phyloP scores from a whole-genome alignment of 2,329 filamentous ascomycete genomes.

The Rutstroemia sp. region DNA sequence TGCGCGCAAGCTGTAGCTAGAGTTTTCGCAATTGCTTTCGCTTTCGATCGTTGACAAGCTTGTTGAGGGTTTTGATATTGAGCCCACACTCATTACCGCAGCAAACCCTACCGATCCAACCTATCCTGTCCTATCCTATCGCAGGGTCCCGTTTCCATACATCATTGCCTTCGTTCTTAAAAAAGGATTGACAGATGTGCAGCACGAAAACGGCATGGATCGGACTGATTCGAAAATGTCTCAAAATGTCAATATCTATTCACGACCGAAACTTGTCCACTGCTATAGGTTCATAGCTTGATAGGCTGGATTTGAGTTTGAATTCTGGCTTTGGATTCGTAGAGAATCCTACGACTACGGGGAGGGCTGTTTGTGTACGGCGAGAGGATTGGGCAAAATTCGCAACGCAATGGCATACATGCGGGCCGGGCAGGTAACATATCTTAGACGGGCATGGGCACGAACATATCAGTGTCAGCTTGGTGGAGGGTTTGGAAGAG shows the following conservation, averaged over 20 bases:
- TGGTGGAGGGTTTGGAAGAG: too few species aligned
- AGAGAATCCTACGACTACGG: not conserved
- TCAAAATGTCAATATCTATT: not conserved
- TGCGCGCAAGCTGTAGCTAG: constrained; percentile 5
- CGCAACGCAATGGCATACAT: too few species aligned
- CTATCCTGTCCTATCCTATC: not conserved
- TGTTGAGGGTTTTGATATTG: too few species aligned
- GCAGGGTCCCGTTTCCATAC: not conserved
- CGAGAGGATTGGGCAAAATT: too few species aligned
- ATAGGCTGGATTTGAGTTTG: not conserved
- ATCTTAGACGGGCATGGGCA: too few species aligned
- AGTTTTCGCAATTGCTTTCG: not conserved
- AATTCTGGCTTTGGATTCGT: not conserved
- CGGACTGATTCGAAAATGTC: constrained; percentile 3
- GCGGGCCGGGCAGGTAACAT: too few species aligned
- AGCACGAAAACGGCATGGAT: constrained; percentile 6
- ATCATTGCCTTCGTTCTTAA: not conserved
- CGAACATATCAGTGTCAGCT: too few species aligned
- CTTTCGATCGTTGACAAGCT: not conserved
- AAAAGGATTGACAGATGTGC: not conserved
- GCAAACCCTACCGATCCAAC: too few species aligned
- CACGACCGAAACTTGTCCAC: constrained; percentile 6
- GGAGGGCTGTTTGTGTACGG: too few species aligned
- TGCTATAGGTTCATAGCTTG: not conserved
- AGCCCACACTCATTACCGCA: too few species aligned